Percentiles rank a stretch among this genome's conserved stretches.
phyloP scores from a whole-genome alignment of 805 yeast species.

The Yarrowia bubula region DNA sequence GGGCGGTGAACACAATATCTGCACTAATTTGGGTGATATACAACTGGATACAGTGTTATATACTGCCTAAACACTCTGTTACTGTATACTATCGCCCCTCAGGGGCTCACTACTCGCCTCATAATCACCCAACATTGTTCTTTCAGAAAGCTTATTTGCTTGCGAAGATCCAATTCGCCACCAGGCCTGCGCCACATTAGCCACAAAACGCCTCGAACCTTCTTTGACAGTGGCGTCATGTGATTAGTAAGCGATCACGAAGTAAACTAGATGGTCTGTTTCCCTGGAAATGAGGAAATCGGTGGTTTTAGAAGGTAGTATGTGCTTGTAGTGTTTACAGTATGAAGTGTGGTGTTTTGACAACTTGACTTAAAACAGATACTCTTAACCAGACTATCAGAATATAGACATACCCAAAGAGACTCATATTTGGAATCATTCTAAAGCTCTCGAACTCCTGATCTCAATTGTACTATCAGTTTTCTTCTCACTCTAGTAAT shows the following conservation, averaged over 20 bases:
- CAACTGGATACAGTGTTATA: too few species aligned
- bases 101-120: not conserved
- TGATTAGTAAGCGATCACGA: too few species aligned
- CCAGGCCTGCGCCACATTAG: slow-evolving; percentile 21
- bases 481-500: too few species aligned
- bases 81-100: not conserved
- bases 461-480: not conserved
- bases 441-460: not conserved
- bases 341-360: too few species aligned
- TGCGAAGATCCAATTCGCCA: slow-evolving; percentile 13
- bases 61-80: not conserved
- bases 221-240: not conserved
- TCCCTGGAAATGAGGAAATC: too few species aligned
- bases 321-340: too few species aligned
- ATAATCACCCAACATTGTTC: not conserved
- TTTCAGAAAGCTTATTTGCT: not conserved
- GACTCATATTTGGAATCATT: not conserved
- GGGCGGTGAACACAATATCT: not conserved
- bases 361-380: too few species aligned
- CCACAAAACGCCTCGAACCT: slow-evolving; percentile 19
- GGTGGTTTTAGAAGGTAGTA: too few species aligned
- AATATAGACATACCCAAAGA: too few species aligned
- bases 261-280: too few species aligned
- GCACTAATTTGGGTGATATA: too few species aligned
- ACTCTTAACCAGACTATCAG: too few species aligned